Conservation (phyloP, 371 early-diverging fungal genomes). For the Saksenaea oblongispora region DNA sequence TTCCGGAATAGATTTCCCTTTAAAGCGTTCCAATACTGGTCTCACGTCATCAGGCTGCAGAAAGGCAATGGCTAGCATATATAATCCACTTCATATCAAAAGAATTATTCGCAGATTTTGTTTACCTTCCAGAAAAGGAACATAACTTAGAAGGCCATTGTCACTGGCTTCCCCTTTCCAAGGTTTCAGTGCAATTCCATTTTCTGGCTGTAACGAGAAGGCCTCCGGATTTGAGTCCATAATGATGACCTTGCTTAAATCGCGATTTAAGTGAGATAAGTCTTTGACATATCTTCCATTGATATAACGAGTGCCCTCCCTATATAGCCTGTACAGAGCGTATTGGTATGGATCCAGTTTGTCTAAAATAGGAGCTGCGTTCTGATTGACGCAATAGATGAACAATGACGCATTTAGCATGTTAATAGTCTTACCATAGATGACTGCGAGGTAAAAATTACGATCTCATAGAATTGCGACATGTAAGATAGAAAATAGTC, state of each 20-base stretch:
- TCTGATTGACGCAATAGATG: slow-evolving; percentile 35
- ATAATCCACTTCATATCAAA: neutral
- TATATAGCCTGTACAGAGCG: slow-evolving; percentile 84
- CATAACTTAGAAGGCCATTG: slow-evolving; percentile 76
- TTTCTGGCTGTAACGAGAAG: slow-evolving; percentile 88
- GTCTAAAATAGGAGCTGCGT: slow-evolving; percentile 81
- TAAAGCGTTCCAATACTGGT: slow-evolving; percentile 65
- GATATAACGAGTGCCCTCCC: slow-evolving; percentile 84
- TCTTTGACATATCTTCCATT: slow-evolving; percentile 93
- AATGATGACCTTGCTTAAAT: slow-evolving; percentile 88
- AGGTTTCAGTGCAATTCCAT: slow-evolving; percentile 79
- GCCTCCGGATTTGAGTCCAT: slow-evolving; percentile 87
- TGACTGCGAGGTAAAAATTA: slow-evolving; percentile 89
- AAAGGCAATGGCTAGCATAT: slow-evolving; percentile 61
- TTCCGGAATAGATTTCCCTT: slow-evolving; percentile 67
- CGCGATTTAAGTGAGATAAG: slow-evolving; percentile 89
- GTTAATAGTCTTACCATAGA: slow-evolving; percentile 46
- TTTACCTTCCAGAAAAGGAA: slow-evolving; percentile 89
- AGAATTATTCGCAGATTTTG: neutral
- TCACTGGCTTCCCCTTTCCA: slow-evolving; percentile 90
- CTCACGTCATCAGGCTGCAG: slow-evolving; percentile 79
- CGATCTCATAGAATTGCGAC: slow-evolving; percentile 91
- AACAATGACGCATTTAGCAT: slow-evolving; percentile 3
- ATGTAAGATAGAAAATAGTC: slow-evolving; percentile 93
- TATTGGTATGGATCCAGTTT: slow-evolving; percentile 90